Percentiles rank a stretch among this genome's conserved stretches.
These are phyloP conservation scores for Grosmannia serpens DNA, from an alignment of 2,329 filamentous ascomycete species.

Conservation along the genomic window DNA sequence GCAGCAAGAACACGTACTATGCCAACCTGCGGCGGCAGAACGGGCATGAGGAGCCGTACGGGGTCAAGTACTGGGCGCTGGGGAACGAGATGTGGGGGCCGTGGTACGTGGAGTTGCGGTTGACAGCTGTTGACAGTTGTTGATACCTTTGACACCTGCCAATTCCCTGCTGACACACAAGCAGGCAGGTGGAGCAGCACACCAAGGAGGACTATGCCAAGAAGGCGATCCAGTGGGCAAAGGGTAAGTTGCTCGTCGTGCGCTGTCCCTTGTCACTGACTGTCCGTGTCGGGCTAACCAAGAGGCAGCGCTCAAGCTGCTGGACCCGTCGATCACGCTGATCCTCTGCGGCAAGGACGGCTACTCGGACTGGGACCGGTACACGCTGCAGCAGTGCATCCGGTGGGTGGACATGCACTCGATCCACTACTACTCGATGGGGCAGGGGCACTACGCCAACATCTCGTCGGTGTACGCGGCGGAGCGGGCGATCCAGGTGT, in stretches of 20 bases:
- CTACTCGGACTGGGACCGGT: constrained; percentile 57
- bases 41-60: constrained; percentile 66
- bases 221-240: constrained; percentile 60
- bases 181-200: constrained; percentile 52
- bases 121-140: no score
- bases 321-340: constrained; percentile 57
- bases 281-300: no score
- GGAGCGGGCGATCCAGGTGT: constrained; percentile 63
- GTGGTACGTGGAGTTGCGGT: constrained; percentile 1
- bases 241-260: constrained; percentile 27
- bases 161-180: constrained; percentile 16
- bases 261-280: no score
- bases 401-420: constrained; percentile 64
- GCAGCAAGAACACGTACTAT: constrained; percentile 64
- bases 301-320: constrained; percentile 53
- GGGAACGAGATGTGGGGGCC: constrained; percentile 64
- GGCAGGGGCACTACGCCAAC: constrained; percentile 18
- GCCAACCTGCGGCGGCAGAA: constrained; percentile 69
- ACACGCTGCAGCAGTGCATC: constrained; percentile 60
- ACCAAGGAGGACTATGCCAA: constrained; percentile 59
- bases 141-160: no score
- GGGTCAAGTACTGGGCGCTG: constrained; percentile 75
- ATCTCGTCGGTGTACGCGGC: constrained; percentile 30
- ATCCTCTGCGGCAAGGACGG: constrained; percentile 66
- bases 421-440: constrained; percentile 67